Percentiles rank a stretch among this genome's conserved stretches.
phyloP scores from a whole-genome alignment of 176 grass and related monocot species.

The Luzula sylvatica region DNA sequence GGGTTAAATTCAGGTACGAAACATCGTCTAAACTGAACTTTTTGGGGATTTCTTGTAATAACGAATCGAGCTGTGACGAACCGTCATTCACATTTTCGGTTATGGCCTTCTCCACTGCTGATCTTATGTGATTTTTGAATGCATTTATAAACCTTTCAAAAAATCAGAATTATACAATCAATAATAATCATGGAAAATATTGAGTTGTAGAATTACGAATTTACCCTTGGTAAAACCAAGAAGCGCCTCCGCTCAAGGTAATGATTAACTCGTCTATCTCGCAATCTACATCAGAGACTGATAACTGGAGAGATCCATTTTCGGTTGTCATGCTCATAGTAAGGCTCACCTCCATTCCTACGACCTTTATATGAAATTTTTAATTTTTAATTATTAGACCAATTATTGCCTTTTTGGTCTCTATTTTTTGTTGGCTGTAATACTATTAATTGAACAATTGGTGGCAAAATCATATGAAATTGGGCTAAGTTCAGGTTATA shows the following conservation, averaged over 20 bases:
- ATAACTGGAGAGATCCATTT: conserved; percentile 60
- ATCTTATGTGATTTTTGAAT: conserved; percentile 72
- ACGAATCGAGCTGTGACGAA: conserved; percentile 58
- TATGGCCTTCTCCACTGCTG: conserved; percentile 74
- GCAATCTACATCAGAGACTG: conserved; percentile 55
- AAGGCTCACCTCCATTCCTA: conserved; percentile 89
- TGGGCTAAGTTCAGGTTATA: too few species aligned
- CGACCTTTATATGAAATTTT: conserved; percentile 53
- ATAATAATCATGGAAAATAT: neutral
- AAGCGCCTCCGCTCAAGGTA: conserved; percentile 84
- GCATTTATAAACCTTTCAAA: conserved; percentile 75
- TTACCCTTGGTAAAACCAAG: conserved; percentile 99
- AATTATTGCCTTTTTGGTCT: conserved; percentile 5
- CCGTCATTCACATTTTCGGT: conserved; percentile 61
- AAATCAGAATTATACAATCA: neutral
- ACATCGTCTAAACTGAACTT: conserved; percentile 44
- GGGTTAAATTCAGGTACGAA: conserved; percentile 71
- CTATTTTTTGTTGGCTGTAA: neutral
- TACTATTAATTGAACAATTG: too few species aligned
- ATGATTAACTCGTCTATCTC: conserved; percentile 63
- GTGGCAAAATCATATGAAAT: too few species aligned
- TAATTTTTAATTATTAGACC: conserved; percentile 25
- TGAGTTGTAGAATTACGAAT: neutral
- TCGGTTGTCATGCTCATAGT: conserved; percentile 65
- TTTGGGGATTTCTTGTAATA: conserved; percentile 67